These are phyloP conservation scores for Ustilago curta DNA, from an alignment of 1,284 basidiomycete genomes.

Conservation along the genomic window DNA sequence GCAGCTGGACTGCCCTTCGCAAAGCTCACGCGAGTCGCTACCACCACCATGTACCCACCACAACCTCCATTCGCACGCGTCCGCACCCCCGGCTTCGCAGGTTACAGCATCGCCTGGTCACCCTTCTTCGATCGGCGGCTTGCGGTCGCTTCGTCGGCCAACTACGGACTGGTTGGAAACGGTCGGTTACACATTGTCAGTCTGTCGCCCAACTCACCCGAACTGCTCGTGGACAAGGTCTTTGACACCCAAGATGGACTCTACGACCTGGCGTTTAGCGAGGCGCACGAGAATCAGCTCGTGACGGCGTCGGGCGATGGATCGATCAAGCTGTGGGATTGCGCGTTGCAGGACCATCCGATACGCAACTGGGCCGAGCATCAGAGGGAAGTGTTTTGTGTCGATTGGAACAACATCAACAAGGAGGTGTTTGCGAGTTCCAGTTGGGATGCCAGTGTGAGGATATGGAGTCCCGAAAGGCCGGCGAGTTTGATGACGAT, in stretches of 20 bases:
- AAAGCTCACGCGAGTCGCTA: background rate
- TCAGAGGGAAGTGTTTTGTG: slow-evolving; percentile 88
- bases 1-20: background rate
- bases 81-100: slow-evolving; percentile 76
- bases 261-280: slow-evolving; percentile 92
- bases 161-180: slow-evolving; percentile 95
- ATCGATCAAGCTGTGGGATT: slow-evolving; percentile 90
- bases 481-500: slow-evolving; percentile 82
- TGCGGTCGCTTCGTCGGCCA: slow-evolving; percentile 89
- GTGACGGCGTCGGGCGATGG: slow-evolving; percentile 91
- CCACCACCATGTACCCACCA: slow-evolving; percentile 26
- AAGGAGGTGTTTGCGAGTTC: slow-evolving; percentile 86
- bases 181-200: slow-evolving; percentile 72
- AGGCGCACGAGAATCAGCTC: slow-evolving; percentile 93
- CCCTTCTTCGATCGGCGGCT: slow-evolving; percentile 86
- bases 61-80: slow-evolving; percentile 40
- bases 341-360: slow-evolving; percentile 86
- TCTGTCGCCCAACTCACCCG: slow-evolving; percentile 18
- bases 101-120: slow-evolving; percentile 88
- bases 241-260: slow-evolving; percentile 94
- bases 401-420: slow-evolving; percentile 95
- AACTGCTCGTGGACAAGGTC: slow-evolving; percentile 42
- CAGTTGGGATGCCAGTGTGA: slow-evolving; percentile 91
- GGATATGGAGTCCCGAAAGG: slow-evolving; percentile 87
- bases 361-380: slow-evolving; percentile 95